phyloP scores from a whole-genome alignment of 2,329 filamentous ascomycete species.

The Colletotrichum incanum region DNA sequence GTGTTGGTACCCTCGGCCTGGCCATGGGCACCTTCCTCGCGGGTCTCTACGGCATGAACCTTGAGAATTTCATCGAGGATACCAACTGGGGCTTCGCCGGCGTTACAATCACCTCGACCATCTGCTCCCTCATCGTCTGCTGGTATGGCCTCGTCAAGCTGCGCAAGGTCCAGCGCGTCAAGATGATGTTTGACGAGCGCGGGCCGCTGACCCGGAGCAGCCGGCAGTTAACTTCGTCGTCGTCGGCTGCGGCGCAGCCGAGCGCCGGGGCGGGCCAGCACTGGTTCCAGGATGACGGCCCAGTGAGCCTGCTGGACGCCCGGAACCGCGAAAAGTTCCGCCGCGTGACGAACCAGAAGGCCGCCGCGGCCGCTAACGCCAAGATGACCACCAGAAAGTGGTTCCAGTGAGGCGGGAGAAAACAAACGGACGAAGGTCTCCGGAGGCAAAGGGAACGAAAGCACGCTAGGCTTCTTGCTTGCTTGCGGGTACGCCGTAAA shows the following conservation, averaged over 20 bases:
- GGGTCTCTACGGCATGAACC: constrained; percentile 99
- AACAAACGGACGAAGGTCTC: not conserved
- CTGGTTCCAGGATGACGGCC: constrained; percentile 65
- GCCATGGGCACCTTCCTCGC: constrained; percentile 96
- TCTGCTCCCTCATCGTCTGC: constrained; percentile 84
- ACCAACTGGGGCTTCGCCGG: constrained; percentile 87
- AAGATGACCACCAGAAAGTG: constrained; percentile 59
- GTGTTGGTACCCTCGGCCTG: constrained; percentile 93
- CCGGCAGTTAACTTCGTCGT: not conserved
- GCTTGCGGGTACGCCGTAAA: not conserved
- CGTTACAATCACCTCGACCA: constrained; percentile 79
- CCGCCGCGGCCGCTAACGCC: constrained; percentile 57
- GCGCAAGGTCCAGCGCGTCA: constrained; percentile 87
- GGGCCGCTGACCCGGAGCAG: constrained; percentile 53
- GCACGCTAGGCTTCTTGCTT: not conserved
- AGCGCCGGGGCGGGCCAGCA: constrained; percentile 51
- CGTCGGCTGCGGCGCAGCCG: constrained; percentile 6
- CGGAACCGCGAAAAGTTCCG: constrained; percentile 70
- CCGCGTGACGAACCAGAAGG: constrained; percentile 58
- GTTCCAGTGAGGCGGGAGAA: constrained; percentile 17
- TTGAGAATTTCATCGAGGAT: constrained; percentile 99
- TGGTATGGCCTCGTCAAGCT: constrained; percentile 88
- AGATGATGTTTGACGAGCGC: constrained; percentile 76
- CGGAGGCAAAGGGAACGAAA: not conserved
- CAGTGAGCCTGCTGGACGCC: constrained; percentile 67